A percentile compares a stretch with the other conserved stretches of the same genome.
These are phyloP conservation scores for Penicillium sp. DNA, from an alignment of 2,329 filamentous ascomycete genomes.

Conservation along the genomic window DNA sequence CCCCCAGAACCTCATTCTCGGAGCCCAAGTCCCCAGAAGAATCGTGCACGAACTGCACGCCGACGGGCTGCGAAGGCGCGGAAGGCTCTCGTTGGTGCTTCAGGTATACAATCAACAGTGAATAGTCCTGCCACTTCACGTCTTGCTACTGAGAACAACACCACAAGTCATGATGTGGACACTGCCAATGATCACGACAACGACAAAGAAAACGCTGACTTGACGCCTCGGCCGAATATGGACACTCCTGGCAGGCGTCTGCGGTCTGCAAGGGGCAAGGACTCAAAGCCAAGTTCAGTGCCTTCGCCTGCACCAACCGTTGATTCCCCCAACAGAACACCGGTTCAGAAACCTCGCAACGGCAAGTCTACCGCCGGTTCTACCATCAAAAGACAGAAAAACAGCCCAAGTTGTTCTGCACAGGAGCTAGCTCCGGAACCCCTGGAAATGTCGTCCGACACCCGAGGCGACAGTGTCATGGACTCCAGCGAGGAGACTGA, in stretches of 20 bases:
- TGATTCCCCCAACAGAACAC: slow-evolving; percentile 7
- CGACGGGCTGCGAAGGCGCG: slow-evolving; percentile 16
- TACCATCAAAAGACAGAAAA: slow-evolving; percentile 10
- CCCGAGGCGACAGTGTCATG: slow-evolving; percentile 1
- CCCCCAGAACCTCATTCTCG: slow-evolving; percentile 32
- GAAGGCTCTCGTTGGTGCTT: slow-evolving; percentile 9
- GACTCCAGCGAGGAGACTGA: slow-evolving; percentile 45
- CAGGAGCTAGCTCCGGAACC: neutral
- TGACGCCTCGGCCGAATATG: slow-evolving; percentile 9
- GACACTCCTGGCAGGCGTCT: slow-evolving; percentile 21
- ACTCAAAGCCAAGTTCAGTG: slow-evolving; percentile 6
- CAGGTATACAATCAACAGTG: slow-evolving; percentile 5
- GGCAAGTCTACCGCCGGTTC: slow-evolving; percentile 15
- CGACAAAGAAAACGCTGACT: slow-evolving; percentile 8
- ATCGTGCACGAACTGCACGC: slow-evolving; percentile 9
- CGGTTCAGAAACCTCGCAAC: slow-evolving; percentile 2
- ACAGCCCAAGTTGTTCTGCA: neutral
- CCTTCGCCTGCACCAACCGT: neutral
- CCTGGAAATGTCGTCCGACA: neutral
- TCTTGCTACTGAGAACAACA: neutral
- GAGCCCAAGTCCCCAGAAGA: slow-evolving; percentile 24
- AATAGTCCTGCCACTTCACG: slow-evolving; percentile 10
- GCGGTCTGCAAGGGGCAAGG: slow-evolving; percentile 27
- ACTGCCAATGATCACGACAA: slow-evolving; percentile 10
- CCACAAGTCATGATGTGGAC: slow-evolving; percentile 5